Conservation (phyloP, 768 basidiomycete species). For the Cystobasidium ongulense region DNA sequence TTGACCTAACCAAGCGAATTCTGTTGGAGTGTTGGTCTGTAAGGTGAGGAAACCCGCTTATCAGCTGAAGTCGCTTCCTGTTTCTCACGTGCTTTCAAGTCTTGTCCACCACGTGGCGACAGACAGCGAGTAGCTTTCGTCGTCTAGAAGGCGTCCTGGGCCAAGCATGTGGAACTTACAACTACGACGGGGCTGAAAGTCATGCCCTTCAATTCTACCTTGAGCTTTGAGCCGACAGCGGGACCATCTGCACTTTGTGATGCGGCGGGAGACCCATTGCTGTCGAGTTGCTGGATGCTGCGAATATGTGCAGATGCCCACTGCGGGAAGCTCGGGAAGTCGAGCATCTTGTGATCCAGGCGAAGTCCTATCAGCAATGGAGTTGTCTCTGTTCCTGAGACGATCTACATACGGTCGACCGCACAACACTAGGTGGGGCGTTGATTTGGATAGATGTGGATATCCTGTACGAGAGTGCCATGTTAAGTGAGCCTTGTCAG, state of each 20-base stretch:
- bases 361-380: background rate
- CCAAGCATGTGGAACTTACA: background rate
- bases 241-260: background rate
- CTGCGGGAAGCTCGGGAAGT: background rate
- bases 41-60: background rate
- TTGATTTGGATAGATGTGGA: background rate
- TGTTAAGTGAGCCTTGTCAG: too few relatives aligned
- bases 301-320: background rate
- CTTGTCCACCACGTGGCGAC: too few relatives aligned
- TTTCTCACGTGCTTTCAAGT: too few relatives aligned
- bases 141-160: background rate
- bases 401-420: background rate
- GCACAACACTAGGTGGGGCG: background rate
- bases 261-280: background rate
- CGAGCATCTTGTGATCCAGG: constrained; percentile 14
- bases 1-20: background rate
- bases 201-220: background rate
- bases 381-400: background rate
- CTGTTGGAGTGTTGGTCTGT: background rate
- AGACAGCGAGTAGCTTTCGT: too few relatives aligned
- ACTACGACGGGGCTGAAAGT: background rate
- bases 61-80: background rate
- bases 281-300: background rate
- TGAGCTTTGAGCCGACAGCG: background rate
- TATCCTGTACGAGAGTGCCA: background rate